Percentiles rank a stretch among this genome's conserved stretches.
Conservation (phyloP, 441 rosid species). For the Pelargonium australe region DNA sequence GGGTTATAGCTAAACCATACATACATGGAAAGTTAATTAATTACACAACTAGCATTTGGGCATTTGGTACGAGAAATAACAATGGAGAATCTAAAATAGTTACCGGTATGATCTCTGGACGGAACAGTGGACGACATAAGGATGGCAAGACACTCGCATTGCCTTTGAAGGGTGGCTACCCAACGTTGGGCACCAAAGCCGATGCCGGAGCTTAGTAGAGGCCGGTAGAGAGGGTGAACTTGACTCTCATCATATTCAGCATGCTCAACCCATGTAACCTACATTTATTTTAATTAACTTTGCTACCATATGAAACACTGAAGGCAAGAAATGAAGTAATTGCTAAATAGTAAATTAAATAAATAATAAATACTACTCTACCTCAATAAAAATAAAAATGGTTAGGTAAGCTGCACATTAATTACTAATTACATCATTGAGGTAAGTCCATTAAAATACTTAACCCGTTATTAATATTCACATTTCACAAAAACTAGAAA, state of each 20-base stretch:
- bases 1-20: constrained; percentile 28
- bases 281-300: constrained; percentile 6
- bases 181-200: constrained; percentile 90
- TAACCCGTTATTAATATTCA: too few relatives aligned
- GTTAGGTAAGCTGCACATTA: too few relatives aligned
- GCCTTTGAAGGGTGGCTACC: constrained; percentile 86
- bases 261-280: constrained; percentile 98
- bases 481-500: too few relatives aligned
- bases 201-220: constrained; percentile 58
- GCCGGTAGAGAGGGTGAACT: constrained; percentile 60
- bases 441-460: too few relatives aligned
- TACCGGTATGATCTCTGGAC: constrained; percentile 38
- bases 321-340: background rate
- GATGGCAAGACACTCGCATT: constrained; percentile 71
- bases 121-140: constrained; percentile 60
- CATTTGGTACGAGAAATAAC: background rate
- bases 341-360: too few relatives aligned
- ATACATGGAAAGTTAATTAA: constrained; percentile 24
- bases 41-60: background rate
- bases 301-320: too few relatives aligned
- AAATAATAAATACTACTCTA: too few relatives aligned
- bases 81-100: background rate
- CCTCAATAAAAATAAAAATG: too few relatives aligned
- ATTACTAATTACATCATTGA: too few relatives aligned
- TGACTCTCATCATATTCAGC: constrained; percentile 64